Evolutionary conservation across 495 filamentous ascomycete species (phyloP).

Genomic region (Oidiodendron maius): DNA sequence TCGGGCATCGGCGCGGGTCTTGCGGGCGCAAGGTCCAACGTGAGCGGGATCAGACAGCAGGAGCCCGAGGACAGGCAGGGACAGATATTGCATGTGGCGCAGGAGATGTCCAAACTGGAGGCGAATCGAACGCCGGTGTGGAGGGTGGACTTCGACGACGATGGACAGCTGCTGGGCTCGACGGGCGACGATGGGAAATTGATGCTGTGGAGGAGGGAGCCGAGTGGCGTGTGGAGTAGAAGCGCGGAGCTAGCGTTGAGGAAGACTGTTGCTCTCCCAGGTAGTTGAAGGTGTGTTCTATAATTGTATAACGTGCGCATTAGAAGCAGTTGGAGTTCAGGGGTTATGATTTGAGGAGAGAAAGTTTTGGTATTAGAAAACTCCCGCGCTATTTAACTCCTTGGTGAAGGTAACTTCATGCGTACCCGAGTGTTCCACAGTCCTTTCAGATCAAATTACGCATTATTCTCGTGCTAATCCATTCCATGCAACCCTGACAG

Average conservation of each 20-base stretch:
- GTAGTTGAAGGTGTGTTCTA: background rate
- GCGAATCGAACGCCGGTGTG: constrained; percentile 52
- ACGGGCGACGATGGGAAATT: constrained; percentile 58
- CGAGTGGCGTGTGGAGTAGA: constrained; percentile 48
- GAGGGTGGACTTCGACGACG: constrained; percentile 55
- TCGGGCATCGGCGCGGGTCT: constrained; percentile 56
- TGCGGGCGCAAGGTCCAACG: constrained; percentile 38
- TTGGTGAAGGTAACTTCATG: background rate
- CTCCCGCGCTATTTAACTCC: too few relatives aligned
- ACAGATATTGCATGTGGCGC: constrained; percentile 39
- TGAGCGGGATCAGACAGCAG: constrained; percentile 26
- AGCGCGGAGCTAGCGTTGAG: constrained; percentile 48
- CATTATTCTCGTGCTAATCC: constrained; percentile 1
- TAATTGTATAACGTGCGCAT: too few relatives aligned
- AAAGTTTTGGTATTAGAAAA: too few relatives aligned
- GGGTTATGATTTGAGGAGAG: too few relatives aligned
- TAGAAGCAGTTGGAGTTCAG: too few relatives aligned
- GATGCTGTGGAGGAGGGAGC: constrained; percentile 48
- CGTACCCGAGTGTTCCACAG: background rate
- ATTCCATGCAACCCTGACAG: background rate
- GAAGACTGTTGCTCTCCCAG: constrained; percentile 15
- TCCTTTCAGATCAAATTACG: constrained; percentile 5
- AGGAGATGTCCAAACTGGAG: constrained; percentile 46
- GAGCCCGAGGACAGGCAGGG: constrained; percentile 27
- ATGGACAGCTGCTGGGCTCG: constrained; percentile 52